These are phyloP conservation scores for Elaeis guineensis DNA, from an alignment of 176 grass and related monocot species.

Conservation along the genomic window DNA sequence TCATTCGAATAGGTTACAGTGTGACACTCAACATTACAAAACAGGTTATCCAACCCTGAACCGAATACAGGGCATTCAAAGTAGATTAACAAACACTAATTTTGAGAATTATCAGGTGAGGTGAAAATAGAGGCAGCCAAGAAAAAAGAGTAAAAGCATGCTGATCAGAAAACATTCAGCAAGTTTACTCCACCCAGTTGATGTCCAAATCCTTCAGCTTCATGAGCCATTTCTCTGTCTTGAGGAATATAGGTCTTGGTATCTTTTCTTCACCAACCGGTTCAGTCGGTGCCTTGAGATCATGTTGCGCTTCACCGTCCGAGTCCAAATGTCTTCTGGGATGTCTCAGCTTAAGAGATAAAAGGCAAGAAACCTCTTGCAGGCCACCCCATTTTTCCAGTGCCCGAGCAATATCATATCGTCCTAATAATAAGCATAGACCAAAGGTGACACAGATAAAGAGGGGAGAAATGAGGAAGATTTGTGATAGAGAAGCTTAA, in stretches of 20 bases:
- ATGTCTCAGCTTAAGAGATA: slow-evolving; percentile 63
- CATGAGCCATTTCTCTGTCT: slow-evolving; percentile 55
- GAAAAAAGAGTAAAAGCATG: too few relatives aligned
- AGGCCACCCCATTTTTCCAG: slow-evolving; percentile 92
- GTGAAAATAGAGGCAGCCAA: too few relatives aligned
- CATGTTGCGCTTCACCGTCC: slow-evolving; percentile 25
- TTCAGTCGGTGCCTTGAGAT: slow-evolving; percentile 13
- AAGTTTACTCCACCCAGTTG: slow-evolving; percentile 50
- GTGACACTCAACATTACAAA: too few relatives aligned
- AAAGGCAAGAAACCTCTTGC: slow-evolving; percentile 78
- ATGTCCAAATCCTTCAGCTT: slow-evolving; percentile 74
- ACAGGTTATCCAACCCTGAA: too few relatives aligned
- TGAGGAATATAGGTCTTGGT: slow-evolving; percentile 20
- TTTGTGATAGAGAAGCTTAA: too few relatives aligned
- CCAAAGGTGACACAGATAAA: background rate
- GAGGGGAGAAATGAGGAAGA: too few relatives aligned
- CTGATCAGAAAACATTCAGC: too few relatives aligned
- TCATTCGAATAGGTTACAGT: too few relatives aligned
- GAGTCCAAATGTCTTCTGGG: slow-evolving; percentile 8
- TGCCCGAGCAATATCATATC: slow-evolving; percentile 86
- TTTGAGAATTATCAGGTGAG: too few relatives aligned
- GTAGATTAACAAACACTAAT: too few relatives aligned
- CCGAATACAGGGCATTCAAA: too few relatives aligned
- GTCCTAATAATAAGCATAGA: slow-evolving; percentile 30
- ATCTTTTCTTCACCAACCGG: slow-evolving; percentile 16